Percentiles rank a stretch among this genome's conserved stretches.
Conservation (phyloP, 371 early-diverging fungal species). For the Thermomucor indicae-seudaticae region DNA sequence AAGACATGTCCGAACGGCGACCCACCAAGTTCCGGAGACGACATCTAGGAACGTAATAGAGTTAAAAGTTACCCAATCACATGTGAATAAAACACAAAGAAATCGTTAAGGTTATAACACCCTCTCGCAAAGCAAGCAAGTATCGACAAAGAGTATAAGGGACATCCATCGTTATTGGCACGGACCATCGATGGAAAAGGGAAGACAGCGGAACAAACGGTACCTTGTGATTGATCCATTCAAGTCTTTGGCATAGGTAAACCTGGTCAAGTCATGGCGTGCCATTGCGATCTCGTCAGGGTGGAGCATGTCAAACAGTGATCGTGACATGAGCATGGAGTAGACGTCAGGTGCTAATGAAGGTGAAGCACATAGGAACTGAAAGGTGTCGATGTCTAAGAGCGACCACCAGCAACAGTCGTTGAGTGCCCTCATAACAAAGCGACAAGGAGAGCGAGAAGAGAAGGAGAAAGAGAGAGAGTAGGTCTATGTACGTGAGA, state of each 20-base stretch:
- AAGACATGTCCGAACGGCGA: not conserved
- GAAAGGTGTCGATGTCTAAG: constrained; percentile 13
- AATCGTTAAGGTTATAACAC: not conserved
- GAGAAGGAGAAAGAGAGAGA: no score
- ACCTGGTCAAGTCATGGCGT: constrained; percentile 44
- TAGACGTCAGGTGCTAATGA: constrained; percentile 5
- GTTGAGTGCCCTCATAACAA: no score
- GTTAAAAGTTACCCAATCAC: no score
- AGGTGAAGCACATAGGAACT: constrained; percentile 19
- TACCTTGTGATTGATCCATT: constrained; percentile 58
- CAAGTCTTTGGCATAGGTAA: constrained; percentile 39
- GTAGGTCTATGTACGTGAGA: no score
- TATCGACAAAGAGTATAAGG: not conserved
- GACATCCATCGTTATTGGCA: not conserved
- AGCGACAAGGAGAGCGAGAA: no score
- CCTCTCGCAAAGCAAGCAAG: no score
- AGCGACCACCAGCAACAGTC: constrained; percentile 28
- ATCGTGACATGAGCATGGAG: constrained; percentile 20
- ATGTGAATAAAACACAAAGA: not conserved
- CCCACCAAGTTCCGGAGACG: not conserved
- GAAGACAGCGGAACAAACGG: no score
- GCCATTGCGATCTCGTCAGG: constrained; percentile 53
- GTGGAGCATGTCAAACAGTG: constrained; percentile 55
- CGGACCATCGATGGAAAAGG: no score
- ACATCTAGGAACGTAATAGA: no score